Conservation (phyloP, 2,329 filamentous ascomycete genomes). For the Exophiala bonariae region DNA sequence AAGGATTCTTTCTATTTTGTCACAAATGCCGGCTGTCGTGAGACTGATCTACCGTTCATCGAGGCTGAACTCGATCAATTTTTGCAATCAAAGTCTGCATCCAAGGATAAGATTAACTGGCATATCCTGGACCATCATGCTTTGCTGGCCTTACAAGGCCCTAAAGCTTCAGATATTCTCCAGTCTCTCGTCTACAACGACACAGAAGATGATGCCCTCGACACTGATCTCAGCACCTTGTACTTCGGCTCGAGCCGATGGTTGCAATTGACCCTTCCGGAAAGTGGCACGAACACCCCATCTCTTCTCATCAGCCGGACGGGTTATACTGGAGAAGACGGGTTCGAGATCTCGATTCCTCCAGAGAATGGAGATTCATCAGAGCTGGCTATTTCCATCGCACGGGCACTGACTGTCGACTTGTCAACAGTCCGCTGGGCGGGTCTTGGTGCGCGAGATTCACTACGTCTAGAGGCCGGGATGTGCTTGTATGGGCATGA, state of each 20-base stretch:
- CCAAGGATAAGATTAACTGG: slow-evolving; percentile 62
- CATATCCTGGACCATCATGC: slow-evolving; percentile 70
- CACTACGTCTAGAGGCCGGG: slow-evolving; percentile 87
- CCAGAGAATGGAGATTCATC: slow-evolving; percentile 59
- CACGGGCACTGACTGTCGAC: slow-evolving; percentile 67
- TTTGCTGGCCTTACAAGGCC: slow-evolving; percentile 87
- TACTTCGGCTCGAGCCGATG: slow-evolving; percentile 78
- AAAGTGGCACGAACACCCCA: slow-evolving; percentile 51
- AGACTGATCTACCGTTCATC: slow-evolving; percentile 83
- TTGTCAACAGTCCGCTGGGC: slow-evolving; percentile 73
- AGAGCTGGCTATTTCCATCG: slow-evolving; percentile 50
- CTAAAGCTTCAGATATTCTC: slow-evolving; percentile 70
- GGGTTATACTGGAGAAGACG: slow-evolving; percentile 97
- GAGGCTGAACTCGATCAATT: slow-evolving; percentile 65
- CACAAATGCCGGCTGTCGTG: slow-evolving; percentile 87
- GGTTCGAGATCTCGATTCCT: slow-evolving; percentile 91
- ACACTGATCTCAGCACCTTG: slow-evolving; percentile 62
- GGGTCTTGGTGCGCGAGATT: slow-evolving; percentile 87
- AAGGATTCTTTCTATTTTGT: slow-evolving; percentile 84
- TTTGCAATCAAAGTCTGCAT: slow-evolving; percentile 48
- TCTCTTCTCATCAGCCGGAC: slow-evolving; percentile 77
- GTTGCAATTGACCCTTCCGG: slow-evolving; percentile 62
- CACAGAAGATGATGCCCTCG: slow-evolving; percentile 38
- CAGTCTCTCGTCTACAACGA: slow-evolving; percentile 58
- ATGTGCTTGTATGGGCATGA: slow-evolving; percentile 99